Evolutionary conservation across 1,139 yeast species (phyloP).

Genomic region (Zygoascus meyerae): DNA sequence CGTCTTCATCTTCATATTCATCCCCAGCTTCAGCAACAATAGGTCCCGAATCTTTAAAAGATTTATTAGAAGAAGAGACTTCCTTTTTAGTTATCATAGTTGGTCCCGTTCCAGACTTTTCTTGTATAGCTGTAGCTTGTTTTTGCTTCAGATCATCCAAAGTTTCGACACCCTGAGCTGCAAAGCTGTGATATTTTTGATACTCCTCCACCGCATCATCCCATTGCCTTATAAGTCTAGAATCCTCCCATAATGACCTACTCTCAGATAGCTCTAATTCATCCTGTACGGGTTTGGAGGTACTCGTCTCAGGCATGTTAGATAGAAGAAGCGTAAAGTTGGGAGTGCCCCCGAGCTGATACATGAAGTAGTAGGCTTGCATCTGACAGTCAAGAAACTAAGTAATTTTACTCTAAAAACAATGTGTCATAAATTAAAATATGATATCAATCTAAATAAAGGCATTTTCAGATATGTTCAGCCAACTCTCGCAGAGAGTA

Average conservation of each 20-base stretch:
- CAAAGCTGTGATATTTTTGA: constrained; percentile 13
- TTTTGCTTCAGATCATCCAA: not conserved
- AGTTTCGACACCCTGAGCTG: not conserved
- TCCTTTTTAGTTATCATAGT: too few species aligned
- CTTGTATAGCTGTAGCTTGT: not conserved
- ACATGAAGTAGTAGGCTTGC: too few species aligned
- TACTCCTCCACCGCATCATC: constrained; percentile 26
- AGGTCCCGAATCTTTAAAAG: not conserved
- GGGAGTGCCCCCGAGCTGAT: too few species aligned
- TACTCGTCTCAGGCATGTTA: too few species aligned
- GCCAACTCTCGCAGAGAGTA: too few species aligned
- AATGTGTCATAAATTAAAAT: not conserved
- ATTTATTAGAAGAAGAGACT: not conserved
- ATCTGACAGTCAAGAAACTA: too few species aligned
- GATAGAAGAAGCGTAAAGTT: too few species aligned
- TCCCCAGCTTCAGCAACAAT: not conserved
- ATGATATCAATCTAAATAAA: not conserved
- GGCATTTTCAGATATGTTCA: too few species aligned
- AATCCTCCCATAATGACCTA: constrained; percentile 25
- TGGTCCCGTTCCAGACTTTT: too few species aligned
- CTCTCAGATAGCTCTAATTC: too few species aligned
- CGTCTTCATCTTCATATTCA: not conserved
- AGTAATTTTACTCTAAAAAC: too few species aligned
- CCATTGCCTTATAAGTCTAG: constrained; percentile 24
- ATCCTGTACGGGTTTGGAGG: too few species aligned